Evolutionary conservation across 192 early-diverging fungal genomes (phyloP), one percentile per base, ranked within the genome.

Genomic region (Backusella mclennaniae): DNA sequence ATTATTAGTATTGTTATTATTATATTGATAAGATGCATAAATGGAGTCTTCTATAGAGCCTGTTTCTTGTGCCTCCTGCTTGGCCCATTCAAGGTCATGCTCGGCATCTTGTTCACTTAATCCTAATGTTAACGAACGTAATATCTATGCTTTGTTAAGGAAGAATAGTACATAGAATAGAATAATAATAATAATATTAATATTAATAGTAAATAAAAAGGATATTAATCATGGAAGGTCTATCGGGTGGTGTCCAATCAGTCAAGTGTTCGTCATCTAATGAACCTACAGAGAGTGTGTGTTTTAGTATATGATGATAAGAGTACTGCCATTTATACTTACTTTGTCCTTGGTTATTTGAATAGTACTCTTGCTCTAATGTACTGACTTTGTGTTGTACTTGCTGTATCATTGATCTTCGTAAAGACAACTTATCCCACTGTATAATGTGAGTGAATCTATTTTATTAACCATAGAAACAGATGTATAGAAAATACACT

Each of bases 181-280:
- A 12, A 63, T 63, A 14, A 19, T 2, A 3, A 39, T 41, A 21
- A 67, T 41, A 35, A 15, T n/a, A 44, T 41, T 39, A 66, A 66
- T 41, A 35, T 9, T 26, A 26, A 73, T 68, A 75, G 21, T 56
- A 17, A 33, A 68, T 56, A 74, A 72, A 82, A 82, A 82, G 80
- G 80, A 82, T 82, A 82, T 82, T 82, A 71, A 82, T 82, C 76
- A 82, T 71, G 11, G 76, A 71, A 39, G 80, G 80, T 36, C 80
- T 66, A 29, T 82, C 80, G 15, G 80, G 80, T 39, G 80, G 80
- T 15, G 72, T 73, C 80, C 80, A 82, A 11, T 77, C 69, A 4
- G 41, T 6, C 23, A 74, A 49, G 38, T 79, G 41, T 35, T 75
- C 46, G 38, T 78, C 56, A 56, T 75, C 73, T 38, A 67, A 44